Evolutionary conservation across 495 filamentous ascomycete genomes (phyloP), one percentile per base, ranked within the genome.

Genomic region (Neurospora sp.): DNA sequence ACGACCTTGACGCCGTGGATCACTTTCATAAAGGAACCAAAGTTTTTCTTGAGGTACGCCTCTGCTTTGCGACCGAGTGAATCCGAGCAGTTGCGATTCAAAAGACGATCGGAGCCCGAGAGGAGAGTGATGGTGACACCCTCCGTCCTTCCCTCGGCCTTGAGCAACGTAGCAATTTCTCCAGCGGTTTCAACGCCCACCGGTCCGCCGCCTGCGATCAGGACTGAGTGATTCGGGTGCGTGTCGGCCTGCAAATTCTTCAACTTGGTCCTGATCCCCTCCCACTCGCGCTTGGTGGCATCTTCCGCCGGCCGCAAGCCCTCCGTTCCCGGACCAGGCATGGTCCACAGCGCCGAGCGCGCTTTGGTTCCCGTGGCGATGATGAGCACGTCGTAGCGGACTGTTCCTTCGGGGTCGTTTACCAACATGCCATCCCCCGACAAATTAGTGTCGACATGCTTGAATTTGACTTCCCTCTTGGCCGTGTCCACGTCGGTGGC

Each of bases 321-420:
- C 5, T 31, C 12, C 3, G 2, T 16, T 12, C 27, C 53, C 5
- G 14, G 53, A 1, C 53, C 53, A 3, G 53, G 53, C 22, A 73
- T n/a, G 1, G 35, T 61, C 69, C 69, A 73, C 3, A 53, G 18
- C 3, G 72, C 69, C 7, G 41, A 48, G 16, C 27, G 11, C 1
- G 40, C 22, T 18, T 69, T 73, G 14, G 72, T 73, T 2, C 72
- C 72, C 22, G 72, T 73, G 31, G 72, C 69, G 18, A 73, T 73
- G 38, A 73, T 3, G 0, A 73, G 27, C 0, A 39, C 27, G 4
- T 73, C 72, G 8, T 73, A 73, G 0, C 16, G 10, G 14, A 73
- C 11, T 9, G 69, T 71, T 46, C 40, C 35, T 31, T 70, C 18
- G 1, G 35, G 35, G 35, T 6, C 35, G 35, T 35, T 35, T 35